phyloP scores from a whole-genome alignment of 2,329 filamentous ascomycete genomes.

The Diplodia seriata region DNA sequence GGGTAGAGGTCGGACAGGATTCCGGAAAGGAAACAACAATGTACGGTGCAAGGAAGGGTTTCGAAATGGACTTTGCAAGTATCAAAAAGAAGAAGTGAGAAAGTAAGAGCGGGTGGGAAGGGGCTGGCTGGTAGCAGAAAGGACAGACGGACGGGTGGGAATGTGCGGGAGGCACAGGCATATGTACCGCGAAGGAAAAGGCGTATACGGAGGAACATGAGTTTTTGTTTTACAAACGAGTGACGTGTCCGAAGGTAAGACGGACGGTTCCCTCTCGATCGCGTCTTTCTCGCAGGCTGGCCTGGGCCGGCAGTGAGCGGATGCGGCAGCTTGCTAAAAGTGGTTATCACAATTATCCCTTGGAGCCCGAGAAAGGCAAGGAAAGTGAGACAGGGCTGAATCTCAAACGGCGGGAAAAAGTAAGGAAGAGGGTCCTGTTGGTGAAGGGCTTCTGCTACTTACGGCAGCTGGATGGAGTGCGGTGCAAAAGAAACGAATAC shows the following conservation, averaged over 20 bases:
- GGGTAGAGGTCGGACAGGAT: not conserved
- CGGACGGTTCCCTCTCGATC: constrained; percentile 9
- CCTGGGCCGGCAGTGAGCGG: constrained; percentile 3
- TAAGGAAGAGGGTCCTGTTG: constrained; percentile 14
- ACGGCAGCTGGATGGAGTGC: not conserved
- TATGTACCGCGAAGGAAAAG: constrained; percentile 2
- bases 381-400: constrained; percentile 31
- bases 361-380: constrained; percentile 27
- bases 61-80: not conserved
- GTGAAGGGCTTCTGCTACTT: not conserved
- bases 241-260: constrained; percentile 27
- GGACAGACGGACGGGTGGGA: not conserved
- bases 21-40: not conserved
- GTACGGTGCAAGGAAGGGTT: constrained; percentile 7
- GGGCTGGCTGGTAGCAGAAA: too few species aligned
- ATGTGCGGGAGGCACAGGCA: not conserved
- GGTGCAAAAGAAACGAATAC: constrained; percentile 2
- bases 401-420: constrained; percentile 29
- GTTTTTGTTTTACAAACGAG: constrained; percentile 3
- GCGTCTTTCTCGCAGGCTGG: not conserved
- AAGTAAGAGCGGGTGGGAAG: not conserved
- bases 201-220: not conserved
- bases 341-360: constrained; percentile 26
- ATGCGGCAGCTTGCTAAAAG: constrained; percentile 18
- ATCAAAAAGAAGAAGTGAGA: constrained; percentile 6